phyloP scores from a whole-genome alignment of 495 filamentous ascomycete species.

The Penicillium daleae region DNA sequence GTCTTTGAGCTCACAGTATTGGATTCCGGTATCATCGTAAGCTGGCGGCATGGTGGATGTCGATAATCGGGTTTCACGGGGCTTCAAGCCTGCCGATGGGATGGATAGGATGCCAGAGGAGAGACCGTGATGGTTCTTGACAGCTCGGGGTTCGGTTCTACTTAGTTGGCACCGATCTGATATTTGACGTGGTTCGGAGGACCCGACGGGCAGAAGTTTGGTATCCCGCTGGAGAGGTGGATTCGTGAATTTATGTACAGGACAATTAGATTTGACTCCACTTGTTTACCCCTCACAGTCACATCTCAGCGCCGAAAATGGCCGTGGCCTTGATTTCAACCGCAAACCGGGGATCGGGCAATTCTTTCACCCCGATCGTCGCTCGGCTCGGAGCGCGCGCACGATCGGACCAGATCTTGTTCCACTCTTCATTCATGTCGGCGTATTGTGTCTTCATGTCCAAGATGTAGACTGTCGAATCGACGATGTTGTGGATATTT shows the following conservation, averaged over 20 bases:
- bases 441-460: conserved; percentile 43
- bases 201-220: neutral
- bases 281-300: conserved; percentile 6
- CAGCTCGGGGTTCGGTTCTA: neutral
- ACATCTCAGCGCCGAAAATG: neutral
- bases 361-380: conserved; percentile 39
- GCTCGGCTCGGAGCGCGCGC: conserved; percentile 38
- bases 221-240: neutral
- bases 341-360: conserved; percentile 36
- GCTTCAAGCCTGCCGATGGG: neutral
- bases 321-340: conserved; percentile 36
- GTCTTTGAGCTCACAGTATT: conserved; percentile 38
- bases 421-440: conserved; percentile 49
- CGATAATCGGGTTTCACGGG: neutral
- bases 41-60: conserved; percentile 6
- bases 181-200: neutral
- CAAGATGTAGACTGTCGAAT: conserved; percentile 36
- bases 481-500: conserved; percentile 37
- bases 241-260: neutral
- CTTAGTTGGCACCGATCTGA: neutral
- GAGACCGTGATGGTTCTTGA: neutral
- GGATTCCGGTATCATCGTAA: conserved; percentile 25
- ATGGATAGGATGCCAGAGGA: too few species aligned
- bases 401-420: conserved; percentile 39
- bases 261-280: neutral